Conservation (phyloP, 1,284 basidiomycete species). For the Erythrobasidium hasegawianum region DNA sequence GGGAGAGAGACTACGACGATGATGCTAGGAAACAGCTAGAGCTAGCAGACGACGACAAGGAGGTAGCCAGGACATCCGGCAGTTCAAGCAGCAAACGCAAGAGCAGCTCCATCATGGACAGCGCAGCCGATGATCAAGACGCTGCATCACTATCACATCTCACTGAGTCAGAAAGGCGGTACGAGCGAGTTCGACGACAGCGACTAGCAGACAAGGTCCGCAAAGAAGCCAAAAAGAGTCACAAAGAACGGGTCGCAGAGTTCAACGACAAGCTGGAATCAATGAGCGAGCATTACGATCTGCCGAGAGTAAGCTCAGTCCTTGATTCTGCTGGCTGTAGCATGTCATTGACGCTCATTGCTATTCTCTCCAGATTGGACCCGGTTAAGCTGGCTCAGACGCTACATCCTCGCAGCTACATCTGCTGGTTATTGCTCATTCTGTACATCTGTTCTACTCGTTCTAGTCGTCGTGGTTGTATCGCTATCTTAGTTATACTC, state of each 20-base stretch:
- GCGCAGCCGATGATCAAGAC: conserved; percentile 1
- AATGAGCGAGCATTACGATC: conserved; percentile 75
- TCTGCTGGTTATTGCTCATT: too few species aligned
- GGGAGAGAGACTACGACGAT: neutral
- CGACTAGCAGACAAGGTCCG: conserved; percentile 76
- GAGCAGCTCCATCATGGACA: conserved; percentile 7
- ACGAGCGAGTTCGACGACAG: conserved; percentile 36
- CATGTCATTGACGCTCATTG: neutral
- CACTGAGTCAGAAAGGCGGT: conserved; percentile 36
- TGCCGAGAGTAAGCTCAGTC: conserved; percentile 32
- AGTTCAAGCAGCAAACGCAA: neutral
- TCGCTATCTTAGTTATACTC: too few species aligned
- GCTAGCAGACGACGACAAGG: neutral
- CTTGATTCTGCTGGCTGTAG: neutral
- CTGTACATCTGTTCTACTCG: too few species aligned
- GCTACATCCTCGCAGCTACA: too few species aligned
- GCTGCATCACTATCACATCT: conserved; percentile 21
- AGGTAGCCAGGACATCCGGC: neutral
- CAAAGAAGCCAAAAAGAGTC: conserved; percentile 77
- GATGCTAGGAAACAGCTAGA: too few species aligned
- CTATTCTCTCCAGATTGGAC: conserved; percentile 17
- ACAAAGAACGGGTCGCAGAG: conserved; percentile 91
- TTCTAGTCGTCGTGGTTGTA: neutral
- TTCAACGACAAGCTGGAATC: conserved; percentile 84
- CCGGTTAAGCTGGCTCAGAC: conserved; percentile 22